Evolutionary conservation across 371 early-diverging fungal genomes (phyloP), one percentile per base, ranked within the genome.

Genomic region (Coemansia sp.): DNA sequence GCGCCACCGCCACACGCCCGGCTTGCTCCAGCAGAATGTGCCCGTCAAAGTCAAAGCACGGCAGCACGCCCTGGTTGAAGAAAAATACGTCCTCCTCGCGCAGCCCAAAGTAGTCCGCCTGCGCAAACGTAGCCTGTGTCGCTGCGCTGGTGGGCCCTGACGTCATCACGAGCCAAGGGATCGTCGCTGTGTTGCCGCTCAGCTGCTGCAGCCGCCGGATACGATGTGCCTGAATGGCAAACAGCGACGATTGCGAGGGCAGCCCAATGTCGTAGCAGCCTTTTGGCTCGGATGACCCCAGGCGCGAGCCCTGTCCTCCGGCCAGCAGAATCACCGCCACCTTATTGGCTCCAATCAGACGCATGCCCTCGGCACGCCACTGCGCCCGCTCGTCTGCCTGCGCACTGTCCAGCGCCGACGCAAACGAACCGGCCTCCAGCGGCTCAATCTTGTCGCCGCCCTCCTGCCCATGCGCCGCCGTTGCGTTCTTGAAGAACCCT

Each of bases 141-240:
- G 91, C 89, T 3, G 62, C 84, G 65, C 90, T 86, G 18, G 97
- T 96, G 21, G 97, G 95, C 11, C 93, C 96, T 23, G 94, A 94
- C 55, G 94, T 93, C 97, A 96, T 96, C 75, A 96, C 91, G 72
- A 93, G 93, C 94, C 94, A 96, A 56, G 94, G 96, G 64, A 95
- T 91, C 52, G 89, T 82, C 37, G 87, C 83, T 44, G 59, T 26
- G 44, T 42, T 58, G 33, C 58, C 67, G 28, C 64, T 71, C 21
- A 97, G 70, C 55, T 85, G 79, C 82, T 96, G 94, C 53, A 97
- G 81, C 58, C 91, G 86, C 40, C 85, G 75, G 75, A 96, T 94
- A 64, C 97, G 90, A 83, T 94, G 93, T 6, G 91, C 97, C 82
- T 96, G 97, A 61, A 96, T 83, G 72, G 92, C 92, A 86, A 96